A percentile compares a stretch with the other conserved stretches of the same genome.
These are phyloP conservation scores for Serpula lacrymans DNA, from an alignment of 768 basidiomycete genomes.

Conservation along the genomic window DNA sequence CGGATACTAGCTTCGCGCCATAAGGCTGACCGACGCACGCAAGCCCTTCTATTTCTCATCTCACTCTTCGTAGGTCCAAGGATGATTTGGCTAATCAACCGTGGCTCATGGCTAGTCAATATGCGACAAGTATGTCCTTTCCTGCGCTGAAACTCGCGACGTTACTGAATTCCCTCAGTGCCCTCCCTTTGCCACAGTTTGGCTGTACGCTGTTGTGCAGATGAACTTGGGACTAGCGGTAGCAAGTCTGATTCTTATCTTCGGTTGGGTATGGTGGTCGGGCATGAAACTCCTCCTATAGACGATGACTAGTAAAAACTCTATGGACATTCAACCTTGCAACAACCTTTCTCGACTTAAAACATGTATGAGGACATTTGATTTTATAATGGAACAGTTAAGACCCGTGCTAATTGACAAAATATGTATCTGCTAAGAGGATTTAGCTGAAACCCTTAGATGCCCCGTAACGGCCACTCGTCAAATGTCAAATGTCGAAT, in stretches of 20 bases:
- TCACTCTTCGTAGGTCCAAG: constrained; percentile 58
- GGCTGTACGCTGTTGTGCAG: constrained; percentile 74
- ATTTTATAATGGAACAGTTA: no score
- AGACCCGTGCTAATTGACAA: no score
- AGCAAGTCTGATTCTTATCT: constrained; percentile 50
- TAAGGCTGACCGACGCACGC: constrained; percentile 52
- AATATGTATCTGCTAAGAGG: no score
- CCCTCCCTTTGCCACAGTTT: constrained; percentile 74
- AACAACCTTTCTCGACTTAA: no score
- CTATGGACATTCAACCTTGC: no score
- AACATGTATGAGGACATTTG: no score
- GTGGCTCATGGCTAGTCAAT: constrained; percentile 64
- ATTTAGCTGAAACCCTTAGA: no score
- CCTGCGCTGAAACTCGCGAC: neutral
- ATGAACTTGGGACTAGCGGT: constrained; percentile 63
- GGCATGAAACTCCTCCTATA: constrained; percentile 45
- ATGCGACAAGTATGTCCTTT: constrained; percentile 61
- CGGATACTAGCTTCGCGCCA: constrained; percentile 49
- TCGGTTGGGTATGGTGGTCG: constrained; percentile 60
- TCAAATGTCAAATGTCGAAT: no score
- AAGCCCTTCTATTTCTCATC: constrained; percentile 55
- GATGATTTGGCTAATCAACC: constrained; percentile 69
- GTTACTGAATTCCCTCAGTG: constrained; percentile 38
- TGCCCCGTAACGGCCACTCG: no score
- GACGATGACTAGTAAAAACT: no score